Base-by-base conservation (phyloP, 2,329 filamentous ascomycete genomes). In the Ceratocystiopsis minuta region DNA sequence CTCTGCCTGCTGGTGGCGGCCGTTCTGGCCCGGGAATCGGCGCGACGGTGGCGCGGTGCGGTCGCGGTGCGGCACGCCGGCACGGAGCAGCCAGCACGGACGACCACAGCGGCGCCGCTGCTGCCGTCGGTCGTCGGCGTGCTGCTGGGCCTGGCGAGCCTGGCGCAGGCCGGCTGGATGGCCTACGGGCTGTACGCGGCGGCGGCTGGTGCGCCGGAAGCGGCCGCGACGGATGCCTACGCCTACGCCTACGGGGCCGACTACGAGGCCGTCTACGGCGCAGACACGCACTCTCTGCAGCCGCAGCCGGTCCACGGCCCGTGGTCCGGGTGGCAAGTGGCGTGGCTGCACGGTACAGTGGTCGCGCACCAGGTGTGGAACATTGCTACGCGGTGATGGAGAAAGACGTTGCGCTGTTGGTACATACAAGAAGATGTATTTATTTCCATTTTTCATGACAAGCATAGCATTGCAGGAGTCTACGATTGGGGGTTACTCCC, bases 241-340 rank as follows among this genome's bases (percentile, higher is more conserved):
- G 16, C 36, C 17, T 17, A 31, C 16, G 37, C n/a, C 16, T 20
- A 34, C 4, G 16, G n/a, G n/a, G n/a, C n/a, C n/a, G n/a, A n/a
- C n/a, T n/a, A n/a, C n/a, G n/a, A n/a, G n/a, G n/a, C n/a, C n/a
- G n/a, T n/a, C 9, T 28, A 28, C 24, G 24, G 24, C 24, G 2
- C 7, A 10, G 24, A 28, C 6, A 28, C 24, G 24, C 24, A 9
- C 6, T 6, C 24, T 6, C 24, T 28, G 5, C 24, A 28, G 4
- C 20, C 20, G 24, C 24, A 28, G 24, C 2, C 24, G 24, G 20
- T 4, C 20, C 20, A 28, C 24, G 24, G 24, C 15, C 39, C 41
- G n/a, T 48, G 48, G 44, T 35, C 28, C 20, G 46, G 42, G 45
- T 46, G 45, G 46, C 46, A 48, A 43, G 17, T 48, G 37, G 48